phyloP scores from a whole-genome alignment of 306 rosid species.

The Rubus idaeus region DNA sequence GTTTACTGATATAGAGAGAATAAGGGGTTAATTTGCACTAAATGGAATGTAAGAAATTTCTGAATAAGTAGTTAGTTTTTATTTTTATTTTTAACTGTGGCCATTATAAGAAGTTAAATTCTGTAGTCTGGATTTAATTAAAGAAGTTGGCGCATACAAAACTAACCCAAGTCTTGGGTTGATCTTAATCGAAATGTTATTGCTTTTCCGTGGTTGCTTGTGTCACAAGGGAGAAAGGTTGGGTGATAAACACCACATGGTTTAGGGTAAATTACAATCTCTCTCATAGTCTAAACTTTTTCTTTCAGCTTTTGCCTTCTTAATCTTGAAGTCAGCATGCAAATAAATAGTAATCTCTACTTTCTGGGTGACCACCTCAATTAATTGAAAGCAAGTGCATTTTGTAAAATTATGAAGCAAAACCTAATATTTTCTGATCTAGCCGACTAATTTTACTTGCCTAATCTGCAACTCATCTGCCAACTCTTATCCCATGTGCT shows the following conservation, averaged over 20 bases:
- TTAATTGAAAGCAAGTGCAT: background rate
- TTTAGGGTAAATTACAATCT: background rate
- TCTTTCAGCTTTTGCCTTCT: background rate
- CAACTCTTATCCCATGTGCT: background rate
- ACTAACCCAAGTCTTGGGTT: background rate
- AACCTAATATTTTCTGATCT: background rate
- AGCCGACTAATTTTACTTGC: background rate
- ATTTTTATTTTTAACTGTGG: background rate
- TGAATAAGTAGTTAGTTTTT: slow-evolving; percentile 9
- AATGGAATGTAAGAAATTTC: background rate
- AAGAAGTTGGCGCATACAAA: background rate
- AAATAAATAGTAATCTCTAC: background rate
- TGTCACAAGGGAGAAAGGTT: background rate
- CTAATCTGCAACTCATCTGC: background rate
- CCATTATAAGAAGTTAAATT: background rate
- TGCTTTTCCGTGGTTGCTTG: background rate
- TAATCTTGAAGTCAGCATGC: background rate
- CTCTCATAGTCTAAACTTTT: background rate
- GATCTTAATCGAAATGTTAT: background rate
- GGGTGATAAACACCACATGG: background rate
- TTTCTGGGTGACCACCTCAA: background rate
- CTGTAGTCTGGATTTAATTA: background rate
- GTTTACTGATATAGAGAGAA: slow-evolving; percentile 7
- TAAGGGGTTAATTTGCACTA: slow-evolving; percentile 18
- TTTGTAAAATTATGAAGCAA: background rate